Evolutionary conservation across 2,329 filamentous ascomycete species (phyloP), one percentile per base, ranked within the genome.

Genomic region (Amesomyces nigricolor): DNA sequence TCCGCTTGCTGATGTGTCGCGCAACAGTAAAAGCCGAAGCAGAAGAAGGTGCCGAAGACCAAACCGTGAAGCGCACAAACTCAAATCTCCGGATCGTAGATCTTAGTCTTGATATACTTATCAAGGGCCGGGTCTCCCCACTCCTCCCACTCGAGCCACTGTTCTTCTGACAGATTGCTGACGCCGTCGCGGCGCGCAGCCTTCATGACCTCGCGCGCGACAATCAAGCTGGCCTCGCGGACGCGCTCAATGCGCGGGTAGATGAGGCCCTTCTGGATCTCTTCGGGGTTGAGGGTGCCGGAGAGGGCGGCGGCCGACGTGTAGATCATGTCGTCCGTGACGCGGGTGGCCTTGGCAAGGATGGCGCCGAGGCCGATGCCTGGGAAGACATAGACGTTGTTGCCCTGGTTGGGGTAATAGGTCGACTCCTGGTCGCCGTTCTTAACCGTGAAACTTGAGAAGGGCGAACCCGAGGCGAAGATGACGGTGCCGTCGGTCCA

Each of bases 271-370:
- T 86, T 83, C 54, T 86, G 82, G 66, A 90, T 77, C 76, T 99
- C 94, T 59, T 94, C 86, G 39, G 83, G 78, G 60, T 87, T 91
- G 58, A 99, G 80, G 35, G 87, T 85, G 56, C 83, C 84, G 14
- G 89, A 82, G 17, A 97, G 82, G 4, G 90, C 87, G 40, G 87
- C 86, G 29, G 90, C 94, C 32, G 91, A 92, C 48, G 88, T 91
- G 75, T 97, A 97, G 68, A 99, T 91, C 94, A 99, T 99, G 72
- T 87, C 83, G 70, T 96, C 89, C 5, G 92, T 97, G 63, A 97
- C 80, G 64, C 85, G 85, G 62, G 88, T 85, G 11, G 91, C 82
- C 78, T 96, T 95, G 74, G 87, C 86, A 47, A 97, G 82, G 68
- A 97, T 96, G 62, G 92, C 88, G 58, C 91, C 94, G 30, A 97